Percentiles rank a stretch among this genome's conserved stretches.
These are phyloP conservation scores for Aspergillus bombycis DNA, from an alignment of 2,329 filamentous ascomycete genomes.

Conservation along the genomic window DNA sequence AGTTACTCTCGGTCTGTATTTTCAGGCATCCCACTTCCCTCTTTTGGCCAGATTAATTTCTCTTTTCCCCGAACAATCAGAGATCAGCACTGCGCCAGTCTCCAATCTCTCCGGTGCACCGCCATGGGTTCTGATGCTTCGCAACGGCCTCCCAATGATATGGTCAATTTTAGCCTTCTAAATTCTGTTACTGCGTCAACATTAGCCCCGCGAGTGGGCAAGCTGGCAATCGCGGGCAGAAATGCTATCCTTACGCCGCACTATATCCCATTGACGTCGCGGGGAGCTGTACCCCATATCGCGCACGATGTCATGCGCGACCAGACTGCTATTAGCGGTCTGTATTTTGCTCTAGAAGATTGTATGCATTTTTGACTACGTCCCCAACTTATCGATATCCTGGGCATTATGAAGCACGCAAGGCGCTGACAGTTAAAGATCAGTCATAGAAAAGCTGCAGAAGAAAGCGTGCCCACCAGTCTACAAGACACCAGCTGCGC, in stretches of 20 bases:
- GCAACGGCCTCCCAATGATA: constrained; percentile 30
- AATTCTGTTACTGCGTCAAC: constrained; percentile 33
- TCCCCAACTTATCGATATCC: not conserved
- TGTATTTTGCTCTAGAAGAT: constrained; percentile 87
- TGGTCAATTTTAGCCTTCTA: constrained; percentile 44
- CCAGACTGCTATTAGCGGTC: constrained; percentile 66
- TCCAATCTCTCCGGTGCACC: constrained; percentile 11
- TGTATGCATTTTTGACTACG: constrained; percentile 64
- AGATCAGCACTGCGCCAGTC: not conserved
- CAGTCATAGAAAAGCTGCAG: constrained; percentile 64
- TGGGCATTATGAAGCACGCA: not conserved
- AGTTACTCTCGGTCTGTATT: not conserved
- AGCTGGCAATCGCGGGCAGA: constrained; percentile 64
- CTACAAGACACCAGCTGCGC: constrained; percentile 51
- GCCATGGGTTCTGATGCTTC: constrained; percentile 34
- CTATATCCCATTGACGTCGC: constrained; percentile 77
- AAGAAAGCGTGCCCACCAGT: constrained; percentile 52
- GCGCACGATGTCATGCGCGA: constrained; percentile 78
- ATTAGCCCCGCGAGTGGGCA: constrained; percentile 66
- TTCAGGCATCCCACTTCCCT: constrained; percentile 6
- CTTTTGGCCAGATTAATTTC: constrained; percentile 13
- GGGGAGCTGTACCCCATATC: constrained; percentile 84
- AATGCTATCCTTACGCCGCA: constrained; percentile 78
- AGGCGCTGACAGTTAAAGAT: constrained; percentile 36
- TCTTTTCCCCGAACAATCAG: constrained; percentile 21